These are phyloP conservation scores for Phytophthora pseudosyringae DNA, from an alignment of 352 stramenopile species.

Conservation along the genomic window DNA sequence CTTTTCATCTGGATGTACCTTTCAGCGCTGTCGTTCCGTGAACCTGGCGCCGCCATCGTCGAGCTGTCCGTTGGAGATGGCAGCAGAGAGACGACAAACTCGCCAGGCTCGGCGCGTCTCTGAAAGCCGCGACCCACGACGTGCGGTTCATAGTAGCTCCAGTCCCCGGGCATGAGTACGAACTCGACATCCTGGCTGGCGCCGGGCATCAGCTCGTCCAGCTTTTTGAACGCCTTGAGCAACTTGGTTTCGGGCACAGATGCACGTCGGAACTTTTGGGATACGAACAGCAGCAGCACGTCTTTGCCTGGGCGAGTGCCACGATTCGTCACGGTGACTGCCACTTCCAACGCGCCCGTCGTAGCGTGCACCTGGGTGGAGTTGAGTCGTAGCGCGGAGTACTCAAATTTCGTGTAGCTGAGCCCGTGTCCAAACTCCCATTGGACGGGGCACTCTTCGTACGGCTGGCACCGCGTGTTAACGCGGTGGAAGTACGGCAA, in stretches of 20 bases:
- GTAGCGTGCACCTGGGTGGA: slow-evolving; percentile 39
- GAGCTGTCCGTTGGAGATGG: slow-evolving; percentile 31
- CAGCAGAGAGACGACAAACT: slow-evolving; percentile 59
- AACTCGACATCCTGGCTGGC: slow-evolving; percentile 51
- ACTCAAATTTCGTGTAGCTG: slow-evolving; percentile 72
- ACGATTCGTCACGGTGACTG: slow-evolving; percentile 71
- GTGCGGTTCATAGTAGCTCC: slow-evolving; percentile 61
- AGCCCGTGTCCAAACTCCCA: slow-evolving; percentile 75
- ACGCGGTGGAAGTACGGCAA: slow-evolving; percentile 78
- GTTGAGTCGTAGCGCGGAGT: slow-evolving; percentile 59
- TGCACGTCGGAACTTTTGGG: slow-evolving; percentile 54
- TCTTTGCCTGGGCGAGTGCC: slow-evolving; percentile 58
- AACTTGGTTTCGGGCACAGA: slow-evolving; percentile 76
- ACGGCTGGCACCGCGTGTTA: slow-evolving; percentile 63
- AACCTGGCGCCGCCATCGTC: neutral
- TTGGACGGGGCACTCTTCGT: slow-evolving; percentile 57
- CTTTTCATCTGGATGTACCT: slow-evolving; percentile 15
- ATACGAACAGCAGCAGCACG: slow-evolving; percentile 75
- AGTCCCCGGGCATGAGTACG: slow-evolving; percentile 47
- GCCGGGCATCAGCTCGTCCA: slow-evolving; percentile 42
- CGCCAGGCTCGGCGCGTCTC: slow-evolving; percentile 41
- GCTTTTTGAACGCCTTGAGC: slow-evolving; percentile 80
- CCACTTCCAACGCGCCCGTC: slow-evolving; percentile 42
- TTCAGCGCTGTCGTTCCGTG: slow-evolving; percentile 3
- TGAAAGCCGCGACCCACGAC: slow-evolving; percentile 52